A percentile compares a stretch with the other conserved stretches of the same genome.
Conservation (phyloP, 2,329 filamentous ascomycete species). For the Orbilia quercus region DNA sequence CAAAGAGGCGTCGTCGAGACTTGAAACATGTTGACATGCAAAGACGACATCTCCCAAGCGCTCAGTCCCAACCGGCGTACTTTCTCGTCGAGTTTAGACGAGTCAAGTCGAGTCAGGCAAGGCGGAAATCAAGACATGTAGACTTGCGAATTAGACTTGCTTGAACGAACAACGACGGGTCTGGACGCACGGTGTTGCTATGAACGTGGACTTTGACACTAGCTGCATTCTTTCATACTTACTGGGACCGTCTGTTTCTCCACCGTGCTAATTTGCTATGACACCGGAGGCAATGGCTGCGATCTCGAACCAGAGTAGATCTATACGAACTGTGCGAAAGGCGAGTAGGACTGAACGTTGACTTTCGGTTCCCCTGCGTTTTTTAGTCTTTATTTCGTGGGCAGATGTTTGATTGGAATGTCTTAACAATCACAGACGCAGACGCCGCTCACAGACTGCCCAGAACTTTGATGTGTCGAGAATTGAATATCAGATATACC, state of each 20-base stretch:
- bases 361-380: constrained; percentile 10
- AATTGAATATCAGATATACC: neutral
- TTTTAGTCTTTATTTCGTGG: neutral
- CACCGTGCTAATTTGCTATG: constrained; percentile 32
- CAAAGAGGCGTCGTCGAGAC: neutral
- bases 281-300: constrained; percentile 41
- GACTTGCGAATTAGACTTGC: neutral
- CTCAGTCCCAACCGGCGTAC: neutral
- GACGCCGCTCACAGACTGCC: no score
- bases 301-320: constrained; percentile 16
- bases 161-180: neutral
- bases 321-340: no score
- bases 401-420: constrained; percentile 40
- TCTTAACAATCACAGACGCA: constrained; percentile 16
- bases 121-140: neutral
- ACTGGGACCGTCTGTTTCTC: no score
- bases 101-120: no score
- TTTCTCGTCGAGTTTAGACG: neutral
- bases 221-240: constrained; percentile 19
- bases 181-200: constrained; percentile 24
- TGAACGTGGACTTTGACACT: constrained; percentile 32
- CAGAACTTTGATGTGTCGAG: neutral
- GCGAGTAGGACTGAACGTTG: no score
- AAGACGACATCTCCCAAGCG: constrained; percentile 40
- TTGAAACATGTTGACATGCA: constrained; percentile 37